Percentiles rank a stretch among this genome's conserved stretches.
Evolutionary conservation across 495 filamentous ascomycete species (phyloP).

Genomic region (Podospora fimiseda): DNA sequence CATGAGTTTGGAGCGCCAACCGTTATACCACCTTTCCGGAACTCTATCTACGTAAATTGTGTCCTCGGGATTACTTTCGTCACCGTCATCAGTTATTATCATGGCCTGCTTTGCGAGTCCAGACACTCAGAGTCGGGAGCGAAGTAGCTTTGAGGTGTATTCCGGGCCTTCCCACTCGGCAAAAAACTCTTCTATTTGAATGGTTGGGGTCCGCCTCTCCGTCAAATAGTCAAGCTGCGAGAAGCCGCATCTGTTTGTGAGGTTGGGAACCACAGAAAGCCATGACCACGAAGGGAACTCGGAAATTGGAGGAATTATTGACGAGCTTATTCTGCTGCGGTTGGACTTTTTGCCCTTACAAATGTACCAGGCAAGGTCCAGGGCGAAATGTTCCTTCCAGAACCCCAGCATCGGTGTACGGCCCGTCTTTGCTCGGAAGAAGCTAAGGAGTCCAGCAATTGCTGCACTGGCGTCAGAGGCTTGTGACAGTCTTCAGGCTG

Average conservation of each 20-base stretch:
- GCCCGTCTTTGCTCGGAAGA: background rate
- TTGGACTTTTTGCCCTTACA: background rate
- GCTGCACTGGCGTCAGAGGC: background rate
- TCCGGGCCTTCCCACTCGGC: background rate
- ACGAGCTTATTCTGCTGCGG: background rate
- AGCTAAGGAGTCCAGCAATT: background rate
- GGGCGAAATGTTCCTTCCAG: background rate
- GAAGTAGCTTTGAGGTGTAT: background rate
- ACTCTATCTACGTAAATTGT: no score
- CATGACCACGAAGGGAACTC: background rate
- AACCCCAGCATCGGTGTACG: background rate
- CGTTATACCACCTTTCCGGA: background rate
- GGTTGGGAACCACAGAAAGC: background rate
- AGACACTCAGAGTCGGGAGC: background rate
- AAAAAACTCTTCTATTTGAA: background rate
- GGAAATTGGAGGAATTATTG: background rate
- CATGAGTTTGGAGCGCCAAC: background rate
- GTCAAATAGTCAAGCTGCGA: background rate
- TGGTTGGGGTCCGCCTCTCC: no score
- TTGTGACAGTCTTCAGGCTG: background rate
- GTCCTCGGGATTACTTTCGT: background rate
- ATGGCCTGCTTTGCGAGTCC: background rate
- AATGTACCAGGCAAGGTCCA: background rate
- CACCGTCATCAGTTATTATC: background rate
- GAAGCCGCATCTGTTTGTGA: background rate